phyloP scores from a whole-genome alignment of 177 flowering plant species.

The Vitis hybrid region DNA sequence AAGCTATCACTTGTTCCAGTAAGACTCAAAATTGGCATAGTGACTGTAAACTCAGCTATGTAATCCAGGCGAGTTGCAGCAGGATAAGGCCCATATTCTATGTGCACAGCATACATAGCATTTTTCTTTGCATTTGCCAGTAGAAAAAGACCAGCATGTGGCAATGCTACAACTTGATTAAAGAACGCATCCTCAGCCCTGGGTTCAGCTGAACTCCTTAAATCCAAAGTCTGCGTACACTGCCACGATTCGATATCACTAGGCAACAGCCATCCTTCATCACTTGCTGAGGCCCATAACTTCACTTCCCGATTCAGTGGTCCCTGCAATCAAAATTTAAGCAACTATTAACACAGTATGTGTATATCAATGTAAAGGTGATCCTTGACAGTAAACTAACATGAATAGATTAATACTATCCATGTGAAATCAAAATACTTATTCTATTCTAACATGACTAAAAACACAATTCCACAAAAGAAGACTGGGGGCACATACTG shows the following conservation, averaged over 20 bases:
- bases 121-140: constrained; percentile 97
- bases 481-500: constrained; percentile 37
- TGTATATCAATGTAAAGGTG: neutral
- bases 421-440: neutral
- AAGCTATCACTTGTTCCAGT: constrained; percentile 80
- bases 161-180: constrained; percentile 81
- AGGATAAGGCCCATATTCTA: constrained; percentile 81
- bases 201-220: constrained; percentile 69
- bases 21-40: constrained; percentile 94
- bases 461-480: neutral
- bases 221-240: constrained; percentile 75
- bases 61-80: constrained; percentile 81
- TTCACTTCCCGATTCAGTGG: constrained; percentile 76
- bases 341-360: neutral
- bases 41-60: constrained; percentile 91
- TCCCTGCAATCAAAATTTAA: constrained; percentile 47
- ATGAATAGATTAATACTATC: neutral
- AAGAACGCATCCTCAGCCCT: constrained; percentile 74
- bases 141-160: constrained; percentile 69
- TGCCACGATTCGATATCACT: constrained; percentile 87
- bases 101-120: constrained; percentile 88
- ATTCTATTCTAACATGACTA: neutral
- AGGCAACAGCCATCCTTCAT: constrained; percentile 92
- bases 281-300: constrained; percentile 76
- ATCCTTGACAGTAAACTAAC: neutral